phyloP scores from a whole-genome alignment of 176 grass and related monocot species.

The Areca catechu region DNA sequence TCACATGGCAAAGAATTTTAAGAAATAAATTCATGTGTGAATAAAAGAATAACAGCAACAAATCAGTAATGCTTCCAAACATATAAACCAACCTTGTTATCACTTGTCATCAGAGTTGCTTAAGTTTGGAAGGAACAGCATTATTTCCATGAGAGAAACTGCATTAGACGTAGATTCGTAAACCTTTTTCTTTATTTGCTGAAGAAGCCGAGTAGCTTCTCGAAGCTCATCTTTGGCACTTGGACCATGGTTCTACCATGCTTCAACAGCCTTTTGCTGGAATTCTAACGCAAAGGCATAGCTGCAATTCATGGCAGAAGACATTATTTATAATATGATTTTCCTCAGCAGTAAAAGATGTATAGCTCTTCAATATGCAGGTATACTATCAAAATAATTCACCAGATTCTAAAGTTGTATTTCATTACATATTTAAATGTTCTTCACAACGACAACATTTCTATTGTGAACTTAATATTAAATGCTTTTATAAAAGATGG shows the following conservation, averaged over 20 bases:
- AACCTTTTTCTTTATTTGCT: conserved; percentile 57
- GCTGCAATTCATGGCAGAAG: conserved; percentile 32
- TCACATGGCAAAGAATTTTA: no score
- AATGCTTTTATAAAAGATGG: no score
- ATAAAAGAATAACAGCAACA: no score
- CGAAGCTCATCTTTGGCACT: conserved; percentile 55
- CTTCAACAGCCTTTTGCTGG: conserved; percentile 60
- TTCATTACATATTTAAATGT: no score
- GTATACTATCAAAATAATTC: no score
- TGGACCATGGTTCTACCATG: conserved; percentile 71
- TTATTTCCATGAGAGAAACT: conserved; percentile 6
- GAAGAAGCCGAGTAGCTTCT: conserved; percentile 54
- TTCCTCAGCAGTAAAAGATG: no score
- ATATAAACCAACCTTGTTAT: neutral
- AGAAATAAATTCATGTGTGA: no score
- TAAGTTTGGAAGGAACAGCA: conserved; percentile 3
- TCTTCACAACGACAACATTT: no score
- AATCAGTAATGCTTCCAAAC: no score
- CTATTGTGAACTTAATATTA: no score
- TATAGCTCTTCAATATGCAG: neutral
- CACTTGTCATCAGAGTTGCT: neutral
- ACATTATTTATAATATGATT: conserved; percentile 2
- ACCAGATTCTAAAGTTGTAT: no score
- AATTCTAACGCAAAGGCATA: conserved; percentile 69
- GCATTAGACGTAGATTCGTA: conserved; percentile 24